phyloP scores from a whole-genome alignment of 2,329 filamentous ascomycete genomes.

The Ceratocystis huliohia region DNA sequence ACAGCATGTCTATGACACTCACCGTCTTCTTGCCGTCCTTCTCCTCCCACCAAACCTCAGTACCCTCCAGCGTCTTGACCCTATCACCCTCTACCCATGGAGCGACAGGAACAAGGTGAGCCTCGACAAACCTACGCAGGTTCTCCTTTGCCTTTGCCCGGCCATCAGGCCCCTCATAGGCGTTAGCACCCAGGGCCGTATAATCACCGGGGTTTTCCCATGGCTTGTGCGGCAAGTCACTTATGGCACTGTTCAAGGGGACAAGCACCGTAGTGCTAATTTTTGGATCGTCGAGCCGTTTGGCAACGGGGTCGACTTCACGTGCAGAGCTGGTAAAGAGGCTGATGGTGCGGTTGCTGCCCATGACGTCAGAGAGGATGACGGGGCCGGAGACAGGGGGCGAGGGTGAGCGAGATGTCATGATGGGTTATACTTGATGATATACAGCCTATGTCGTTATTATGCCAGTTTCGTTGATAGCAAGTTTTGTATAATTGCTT shows the following conservation, averaged over 20 bases:
- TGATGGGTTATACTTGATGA: neutral
- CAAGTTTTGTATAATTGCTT: neutral
- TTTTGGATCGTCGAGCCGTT: conserved; percentile 52
- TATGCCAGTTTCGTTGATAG: neutral
- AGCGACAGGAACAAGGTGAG: conserved; percentile 62
- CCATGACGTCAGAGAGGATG: conserved; percentile 73
- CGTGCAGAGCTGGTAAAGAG: conserved; percentile 74
- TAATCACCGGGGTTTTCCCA: conserved; percentile 74
- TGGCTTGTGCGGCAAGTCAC: conserved; percentile 66
- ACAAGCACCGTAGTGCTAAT: conserved; percentile 76
- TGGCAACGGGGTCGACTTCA: conserved; percentile 55
- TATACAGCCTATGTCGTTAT: neutral
- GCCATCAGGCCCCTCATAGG: conserved; percentile 64
- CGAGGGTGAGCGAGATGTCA: neutral
- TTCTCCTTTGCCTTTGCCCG: conserved; percentile 66
- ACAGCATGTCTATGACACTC: conserved; percentile 26
- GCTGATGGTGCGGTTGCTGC: conserved; percentile 63
- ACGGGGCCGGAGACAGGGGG: conserved; percentile 27
- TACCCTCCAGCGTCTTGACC: conserved; percentile 51
- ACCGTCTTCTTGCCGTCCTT: conserved; percentile 55
- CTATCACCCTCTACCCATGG: conserved; percentile 62
- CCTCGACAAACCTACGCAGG: conserved; percentile 67
- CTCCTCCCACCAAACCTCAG: conserved; percentile 71
- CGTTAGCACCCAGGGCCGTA: conserved; percentile 48
- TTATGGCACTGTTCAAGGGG: conserved; percentile 72